Conservation (phyloP, 2,329 filamentous ascomycete species). For the Diaporthe longicolla region DNA sequence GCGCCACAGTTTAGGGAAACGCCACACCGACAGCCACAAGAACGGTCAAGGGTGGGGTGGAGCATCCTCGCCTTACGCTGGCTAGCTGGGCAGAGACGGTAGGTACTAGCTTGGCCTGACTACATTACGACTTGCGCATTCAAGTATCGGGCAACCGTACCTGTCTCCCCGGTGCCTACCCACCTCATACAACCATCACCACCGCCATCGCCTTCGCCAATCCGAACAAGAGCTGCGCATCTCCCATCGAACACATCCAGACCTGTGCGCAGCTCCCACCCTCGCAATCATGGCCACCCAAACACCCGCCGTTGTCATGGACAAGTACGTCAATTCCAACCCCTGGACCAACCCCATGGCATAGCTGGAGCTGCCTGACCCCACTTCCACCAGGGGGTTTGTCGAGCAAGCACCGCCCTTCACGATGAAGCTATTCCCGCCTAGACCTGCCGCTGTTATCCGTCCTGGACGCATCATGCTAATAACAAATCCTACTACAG, state of each 20-base stretch:
- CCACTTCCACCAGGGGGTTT: conserved; percentile 44
- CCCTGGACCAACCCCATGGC: conserved; percentile 43
- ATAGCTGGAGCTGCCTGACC: conserved; percentile 42
- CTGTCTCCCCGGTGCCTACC: conserved; percentile 12
- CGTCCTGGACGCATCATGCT: conserved; percentile 48
- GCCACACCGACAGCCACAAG: conserved; percentile 37
- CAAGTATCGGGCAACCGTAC: conserved; percentile 28
- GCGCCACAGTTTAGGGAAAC: background rate
- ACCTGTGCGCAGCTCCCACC: conserved; percentile 45
- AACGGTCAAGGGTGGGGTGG: conserved; percentile 23
- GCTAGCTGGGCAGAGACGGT: conserved; percentile 13
- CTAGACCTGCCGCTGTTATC: no score
- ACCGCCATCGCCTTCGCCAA: conserved; percentile 3
- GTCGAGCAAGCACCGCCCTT: conserved; percentile 40
- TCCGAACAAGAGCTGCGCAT: conserved; percentile 40
- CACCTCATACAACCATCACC: conserved; percentile 37
- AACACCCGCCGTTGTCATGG: conserved; percentile 99
- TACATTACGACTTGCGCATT: conserved; percentile 32
- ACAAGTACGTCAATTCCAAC: conserved; percentile 85
- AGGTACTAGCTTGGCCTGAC: conserved; percentile 35
- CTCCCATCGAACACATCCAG: conserved; percentile 47
- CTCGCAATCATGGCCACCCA: conserved; percentile 86
- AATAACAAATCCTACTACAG: conserved; percentile 66
- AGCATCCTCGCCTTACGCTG: background rate
- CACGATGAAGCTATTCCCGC: conserved; percentile 41